Evolutionary conservation across 805 yeast genomes (phyloP).

Genomic region (Metschnikowia anglica): DNA sequence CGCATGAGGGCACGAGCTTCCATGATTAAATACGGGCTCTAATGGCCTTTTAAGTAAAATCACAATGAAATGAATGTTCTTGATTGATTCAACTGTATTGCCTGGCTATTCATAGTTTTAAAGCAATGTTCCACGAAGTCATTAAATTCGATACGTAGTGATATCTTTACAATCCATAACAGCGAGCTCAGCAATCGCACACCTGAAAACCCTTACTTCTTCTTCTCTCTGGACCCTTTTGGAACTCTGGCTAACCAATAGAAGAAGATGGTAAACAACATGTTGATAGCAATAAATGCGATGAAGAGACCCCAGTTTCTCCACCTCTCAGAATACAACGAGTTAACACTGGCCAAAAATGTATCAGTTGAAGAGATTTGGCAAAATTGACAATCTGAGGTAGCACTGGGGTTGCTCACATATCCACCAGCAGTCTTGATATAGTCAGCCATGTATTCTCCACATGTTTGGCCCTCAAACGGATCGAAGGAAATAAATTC

Average conservation of each 20-base stretch:
- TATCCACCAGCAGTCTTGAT: constrained; percentile 52
- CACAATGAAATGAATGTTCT: neutral
- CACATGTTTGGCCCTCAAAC: constrained; percentile 65
- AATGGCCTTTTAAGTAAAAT: constrained; percentile 2
- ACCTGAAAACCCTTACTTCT: constrained; percentile 13
- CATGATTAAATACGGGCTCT: too few species aligned
- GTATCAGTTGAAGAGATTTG: constrained; percentile 54
- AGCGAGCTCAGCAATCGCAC: neutral
- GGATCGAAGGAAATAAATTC: constrained; percentile 34
- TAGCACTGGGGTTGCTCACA: constrained; percentile 51
- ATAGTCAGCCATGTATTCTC: constrained; percentile 48
- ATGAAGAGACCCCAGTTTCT: constrained; percentile 61
- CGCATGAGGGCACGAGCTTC: neutral
- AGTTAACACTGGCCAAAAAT: constrained; percentile 49
- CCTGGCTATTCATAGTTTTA: neutral
- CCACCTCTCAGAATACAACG: constrained; percentile 56
- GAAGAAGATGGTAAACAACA: constrained; percentile 30
- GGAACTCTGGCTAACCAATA: constrained; percentile 78
- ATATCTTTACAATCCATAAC: neutral
- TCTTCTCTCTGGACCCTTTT: constrained; percentile 48
- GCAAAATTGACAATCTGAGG: constrained; percentile 64
- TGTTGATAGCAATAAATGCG: constrained; percentile 44
- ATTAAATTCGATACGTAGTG: too few species aligned
- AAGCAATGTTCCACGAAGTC: too few species aligned
- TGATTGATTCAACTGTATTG: neutral